phyloP scores from a whole-genome alignment of 208 protist species.

The Crithidia mellificae region DNA sequence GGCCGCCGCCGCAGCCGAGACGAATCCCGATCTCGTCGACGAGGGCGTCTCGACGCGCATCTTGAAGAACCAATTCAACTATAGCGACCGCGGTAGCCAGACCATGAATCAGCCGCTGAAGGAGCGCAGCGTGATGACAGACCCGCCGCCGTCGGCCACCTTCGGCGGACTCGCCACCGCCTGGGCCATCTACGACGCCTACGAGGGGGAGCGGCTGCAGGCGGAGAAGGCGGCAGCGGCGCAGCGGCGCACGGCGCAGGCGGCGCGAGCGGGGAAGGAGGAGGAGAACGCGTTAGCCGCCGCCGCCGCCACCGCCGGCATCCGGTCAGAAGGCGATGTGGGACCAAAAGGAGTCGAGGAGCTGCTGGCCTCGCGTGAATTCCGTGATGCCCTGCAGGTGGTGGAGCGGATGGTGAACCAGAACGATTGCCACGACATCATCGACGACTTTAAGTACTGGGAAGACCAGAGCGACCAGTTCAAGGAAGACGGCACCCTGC shows the following conservation, averaged over 20 bases:
- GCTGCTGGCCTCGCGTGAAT: conserved; percentile 63
- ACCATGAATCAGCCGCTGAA: conserved; percentile 93
- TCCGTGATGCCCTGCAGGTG: conserved; percentile 79
- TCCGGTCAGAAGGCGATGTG: conserved; percentile 18
- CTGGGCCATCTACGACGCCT: conserved; percentile 96
- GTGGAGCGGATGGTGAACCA: conserved; percentile 98
- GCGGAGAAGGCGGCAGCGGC: conserved; percentile 73
- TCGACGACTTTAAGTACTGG: conserved; percentile 97
- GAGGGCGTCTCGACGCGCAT: conserved; percentile 86
- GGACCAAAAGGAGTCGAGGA: conserved; percentile 48
- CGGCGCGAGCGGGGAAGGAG: conserved; percentile 73
- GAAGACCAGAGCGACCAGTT: conserved; percentile 95
- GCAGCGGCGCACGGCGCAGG: conserved; percentile 63
- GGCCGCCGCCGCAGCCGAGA: conserved; percentile 75
- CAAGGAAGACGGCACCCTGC: conserved; percentile 93
- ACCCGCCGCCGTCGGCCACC: conserved; percentile 89
- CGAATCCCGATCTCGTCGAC: conserved; percentile 84
- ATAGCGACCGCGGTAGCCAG: conserved; percentile 95
- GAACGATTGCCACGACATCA: conserved; percentile 96
- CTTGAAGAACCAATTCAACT: conserved; percentile 98
- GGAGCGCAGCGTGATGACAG: conserved; percentile 86
- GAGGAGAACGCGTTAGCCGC: conserved; percentile 49
- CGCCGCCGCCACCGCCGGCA: conserved; percentile 11
- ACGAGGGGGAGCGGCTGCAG: conserved; percentile 91
- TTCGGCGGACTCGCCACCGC: conserved; percentile 90